A percentile compares a stretch with the other conserved stretches of the same genome.
phyloP scores from a whole-genome alignment of 2,329 filamentous ascomycete genomes.

The Zymoseptoria tritici region DNA sequence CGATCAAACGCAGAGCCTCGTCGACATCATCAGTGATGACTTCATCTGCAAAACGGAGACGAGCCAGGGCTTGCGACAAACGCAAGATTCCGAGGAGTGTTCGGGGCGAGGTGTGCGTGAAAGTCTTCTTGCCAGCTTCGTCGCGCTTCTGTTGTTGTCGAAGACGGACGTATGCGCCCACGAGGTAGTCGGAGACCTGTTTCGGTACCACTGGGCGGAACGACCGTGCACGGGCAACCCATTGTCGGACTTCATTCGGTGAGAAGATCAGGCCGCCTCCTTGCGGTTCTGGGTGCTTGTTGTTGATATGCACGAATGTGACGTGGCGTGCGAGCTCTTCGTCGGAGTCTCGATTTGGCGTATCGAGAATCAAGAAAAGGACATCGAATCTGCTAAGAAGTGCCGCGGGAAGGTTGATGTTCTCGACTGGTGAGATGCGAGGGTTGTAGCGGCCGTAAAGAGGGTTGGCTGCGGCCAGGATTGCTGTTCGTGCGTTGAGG shows the following conservation, averaged over 20 bases:
- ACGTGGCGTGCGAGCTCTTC: conserved; percentile 94
- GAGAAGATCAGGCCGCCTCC: conserved; percentile 69
- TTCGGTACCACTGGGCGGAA: conserved; percentile 82
- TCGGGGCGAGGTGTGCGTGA: conserved; percentile 87
- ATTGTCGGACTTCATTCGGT: conserved; percentile 89
- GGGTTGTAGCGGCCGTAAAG: conserved; percentile 98
- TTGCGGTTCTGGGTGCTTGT: conserved; percentile 70
- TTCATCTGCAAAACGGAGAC: conserved; percentile 76
- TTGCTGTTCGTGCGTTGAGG: conserved; percentile 76
- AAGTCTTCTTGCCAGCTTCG: conserved; percentile 84
- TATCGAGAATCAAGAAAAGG: conserved; percentile 93
- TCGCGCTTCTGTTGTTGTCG: conserved; percentile 86
- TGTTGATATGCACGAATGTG: conserved; percentile 94
- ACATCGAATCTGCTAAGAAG: conserved; percentile 95
- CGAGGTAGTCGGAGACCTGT: conserved; percentile 87
- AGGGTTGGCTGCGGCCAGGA: conserved; percentile 92
- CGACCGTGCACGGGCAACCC: conserved; percentile 84
- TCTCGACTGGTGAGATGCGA: conserved; percentile 92
- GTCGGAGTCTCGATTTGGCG: conserved; percentile 78
- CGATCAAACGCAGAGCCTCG: conserved; percentile 81
- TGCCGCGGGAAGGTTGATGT: conserved; percentile 97
- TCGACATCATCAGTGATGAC: conserved; percentile 92
- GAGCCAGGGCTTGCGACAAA: conserved; percentile 85
- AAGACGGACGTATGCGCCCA: conserved; percentile 92
- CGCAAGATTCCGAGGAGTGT: conserved; percentile 88